A percentile compares a stretch with the other conserved stretches of the same genome.
Conservation (phyloP, 306 rosid species). For the Vigna nakashimae region DNA sequence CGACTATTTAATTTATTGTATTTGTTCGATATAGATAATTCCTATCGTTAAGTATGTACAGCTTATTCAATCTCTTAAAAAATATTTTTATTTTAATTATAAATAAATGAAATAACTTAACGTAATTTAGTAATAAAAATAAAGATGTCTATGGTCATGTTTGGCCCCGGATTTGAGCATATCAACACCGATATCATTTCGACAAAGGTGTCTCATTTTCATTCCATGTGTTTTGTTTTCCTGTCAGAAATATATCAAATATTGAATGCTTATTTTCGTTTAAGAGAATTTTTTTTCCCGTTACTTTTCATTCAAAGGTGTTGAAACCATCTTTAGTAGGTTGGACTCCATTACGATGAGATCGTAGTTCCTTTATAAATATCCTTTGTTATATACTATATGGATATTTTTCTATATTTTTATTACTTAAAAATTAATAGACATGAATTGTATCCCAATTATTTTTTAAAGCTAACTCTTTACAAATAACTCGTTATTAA, state of each 20-base stretch:
- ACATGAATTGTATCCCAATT: too few relatives aligned
- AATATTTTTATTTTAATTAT: too few relatives aligned
- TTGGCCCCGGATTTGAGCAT: slow-evolving; percentile 74
- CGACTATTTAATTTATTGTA: too few relatives aligned
- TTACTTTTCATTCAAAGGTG: background rate
- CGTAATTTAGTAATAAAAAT: slow-evolving; percentile 41
- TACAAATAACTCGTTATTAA: too few relatives aligned
- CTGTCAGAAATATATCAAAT: background rate
- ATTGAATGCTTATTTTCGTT: background rate
- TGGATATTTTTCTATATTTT: too few relatives aligned
- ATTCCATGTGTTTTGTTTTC: background rate
- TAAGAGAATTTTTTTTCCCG: background rate
- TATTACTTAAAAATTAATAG: too few relatives aligned
- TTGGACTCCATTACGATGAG: background rate
- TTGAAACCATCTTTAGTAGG: background rate
- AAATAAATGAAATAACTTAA: too few relatives aligned
- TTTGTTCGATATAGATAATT: too few relatives aligned
- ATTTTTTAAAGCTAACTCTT: too few relatives aligned
- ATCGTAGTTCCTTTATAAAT: background rate
- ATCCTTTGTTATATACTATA: too few relatives aligned
- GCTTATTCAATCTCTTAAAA: too few relatives aligned
- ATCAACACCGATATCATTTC: slow-evolving; percentile 41
- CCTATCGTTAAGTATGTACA: too few relatives aligned
- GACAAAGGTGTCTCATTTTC: background rate
- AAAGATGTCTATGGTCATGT: slow-evolving; percentile 84